These are phyloP conservation scores for Fusarium torulosum DNA, from an alignment of 2,329 filamentous ascomycete genomes.

Conservation along the genomic window DNA sequence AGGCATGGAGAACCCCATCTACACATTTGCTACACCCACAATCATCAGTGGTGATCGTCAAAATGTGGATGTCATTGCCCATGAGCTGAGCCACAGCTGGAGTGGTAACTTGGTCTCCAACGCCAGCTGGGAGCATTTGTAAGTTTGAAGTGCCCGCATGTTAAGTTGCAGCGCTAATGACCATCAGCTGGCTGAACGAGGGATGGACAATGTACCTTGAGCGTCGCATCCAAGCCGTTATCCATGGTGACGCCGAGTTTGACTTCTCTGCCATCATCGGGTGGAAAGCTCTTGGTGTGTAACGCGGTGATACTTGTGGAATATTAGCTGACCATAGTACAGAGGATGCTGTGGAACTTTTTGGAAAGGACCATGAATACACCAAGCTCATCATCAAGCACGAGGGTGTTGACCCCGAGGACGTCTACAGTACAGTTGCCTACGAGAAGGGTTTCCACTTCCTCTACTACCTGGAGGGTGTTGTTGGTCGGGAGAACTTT, in stretches of 20 bases:
- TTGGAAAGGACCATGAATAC: slow-evolving; percentile 88
- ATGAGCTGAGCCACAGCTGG: slow-evolving; percentile 83
- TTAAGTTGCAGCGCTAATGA: slow-evolving; percentile 9
- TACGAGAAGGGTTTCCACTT: slow-evolving; percentile 99
- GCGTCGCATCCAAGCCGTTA: slow-evolving; percentile 79
- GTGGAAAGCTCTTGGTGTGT: slow-evolving; percentile 82
- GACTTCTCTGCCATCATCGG: slow-evolving; percentile 97
- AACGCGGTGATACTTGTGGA: neutral
- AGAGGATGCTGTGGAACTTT: slow-evolving; percentile 83
- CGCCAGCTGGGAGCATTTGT: slow-evolving; percentile 85
- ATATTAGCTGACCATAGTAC: slow-evolving; percentile 27
- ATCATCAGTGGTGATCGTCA: slow-evolving; percentile 91
- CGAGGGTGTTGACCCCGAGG: slow-evolving; percentile 92
- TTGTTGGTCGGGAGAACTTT: slow-evolving; percentile 88
- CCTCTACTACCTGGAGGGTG: slow-evolving; percentile 87
- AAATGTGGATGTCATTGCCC: slow-evolving; percentile 96
- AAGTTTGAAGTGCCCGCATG: slow-evolving; percentile 47
- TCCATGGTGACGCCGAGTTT: slow-evolving; percentile 87
- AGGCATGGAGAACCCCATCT: slow-evolving; percentile 93
- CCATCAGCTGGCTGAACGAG: slow-evolving; percentile 72
- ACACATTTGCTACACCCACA: slow-evolving; percentile 94
- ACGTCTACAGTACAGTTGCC: slow-evolving; percentile 91
- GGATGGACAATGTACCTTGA: slow-evolving; percentile 98
- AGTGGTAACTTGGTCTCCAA: slow-evolving; percentile 87
- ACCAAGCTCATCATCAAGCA: slow-evolving; percentile 91